Evolutionary conservation across 176 grass and related monocot species (phyloP).

Genomic region (Oryza rufipogon): DNA sequence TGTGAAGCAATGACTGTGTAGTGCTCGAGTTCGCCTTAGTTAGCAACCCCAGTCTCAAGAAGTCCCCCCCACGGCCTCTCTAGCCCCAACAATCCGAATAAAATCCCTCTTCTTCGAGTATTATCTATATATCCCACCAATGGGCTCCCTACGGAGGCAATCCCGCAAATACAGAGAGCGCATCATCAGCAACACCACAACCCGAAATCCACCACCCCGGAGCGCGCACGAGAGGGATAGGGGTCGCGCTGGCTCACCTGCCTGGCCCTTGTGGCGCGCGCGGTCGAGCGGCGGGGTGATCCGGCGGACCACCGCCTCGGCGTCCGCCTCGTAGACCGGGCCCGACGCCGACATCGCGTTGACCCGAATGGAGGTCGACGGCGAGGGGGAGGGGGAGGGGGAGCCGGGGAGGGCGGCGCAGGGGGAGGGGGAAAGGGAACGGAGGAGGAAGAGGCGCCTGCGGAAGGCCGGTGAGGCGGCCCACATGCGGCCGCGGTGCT

Average conservation of each 20-base stretch:
- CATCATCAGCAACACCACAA: neutral
- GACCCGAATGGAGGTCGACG: constrained; percentile 4
- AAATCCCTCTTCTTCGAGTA: neutral
- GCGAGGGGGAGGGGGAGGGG: neutral
- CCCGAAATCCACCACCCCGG: neutral
- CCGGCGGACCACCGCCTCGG: constrained; percentile 65
- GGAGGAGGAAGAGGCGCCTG: constrained; percentile 72
- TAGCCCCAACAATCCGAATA: neutral
- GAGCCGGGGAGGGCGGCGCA: too few species aligned
- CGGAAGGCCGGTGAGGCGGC: constrained; percentile 59
- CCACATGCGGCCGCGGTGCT: constrained; percentile 61
- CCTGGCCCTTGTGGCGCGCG: constrained; percentile 77
- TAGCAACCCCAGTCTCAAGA: neutral
- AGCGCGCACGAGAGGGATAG: neutral
- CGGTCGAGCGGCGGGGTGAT: constrained; percentile 79
- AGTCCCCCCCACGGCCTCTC: neutral
- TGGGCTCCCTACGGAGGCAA: neutral
- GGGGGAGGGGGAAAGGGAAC: constrained; percentile 34
- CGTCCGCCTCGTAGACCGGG: constrained; percentile 71
- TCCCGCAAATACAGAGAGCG: constrained; percentile 11
- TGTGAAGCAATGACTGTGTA: too few species aligned
- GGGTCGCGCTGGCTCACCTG: constrained; percentile 41
- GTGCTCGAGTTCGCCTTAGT: neutral
- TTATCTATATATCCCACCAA: neutral
- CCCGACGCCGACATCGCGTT: constrained; percentile 40